Conservation (phyloP, 2,329 filamentous ascomycete genomes). For the Biscogniauxia sp. region DNA sequence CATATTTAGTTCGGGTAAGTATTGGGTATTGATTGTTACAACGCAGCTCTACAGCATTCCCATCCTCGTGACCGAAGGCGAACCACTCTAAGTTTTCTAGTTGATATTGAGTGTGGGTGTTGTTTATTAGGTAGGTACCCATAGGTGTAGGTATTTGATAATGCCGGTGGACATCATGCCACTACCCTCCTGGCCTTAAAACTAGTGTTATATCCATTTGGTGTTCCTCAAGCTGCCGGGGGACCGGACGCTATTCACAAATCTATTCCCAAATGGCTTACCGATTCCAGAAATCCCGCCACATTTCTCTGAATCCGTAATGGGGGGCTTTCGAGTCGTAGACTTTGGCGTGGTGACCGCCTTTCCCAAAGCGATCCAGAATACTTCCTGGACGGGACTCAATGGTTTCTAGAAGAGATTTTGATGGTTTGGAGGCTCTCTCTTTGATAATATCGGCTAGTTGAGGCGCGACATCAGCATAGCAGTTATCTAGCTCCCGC, state of each 20-base stretch:
- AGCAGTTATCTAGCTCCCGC: conserved; percentile 78
- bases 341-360: conserved; percentile 55
- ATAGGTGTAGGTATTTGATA: no score
- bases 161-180: no score
- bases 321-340: conserved; percentile 72
- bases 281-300: conserved; percentile 68
- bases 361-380: conserved; percentile 57
- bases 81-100: background rate
- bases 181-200: no score
- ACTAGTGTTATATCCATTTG: no score
- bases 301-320: conserved; percentile 88
- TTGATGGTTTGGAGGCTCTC: conserved; percentile 53
- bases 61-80: background rate
- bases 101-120: no score
- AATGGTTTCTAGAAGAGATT: conserved; percentile 39
- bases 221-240: background rate
- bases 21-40: background rate
- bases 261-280: background rate
- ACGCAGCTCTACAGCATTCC: background rate
- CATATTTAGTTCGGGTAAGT: background rate
- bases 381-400: conserved; percentile 48
- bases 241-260: background rate
- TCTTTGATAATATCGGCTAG: conserved; percentile 71
- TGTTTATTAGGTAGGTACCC: no score
- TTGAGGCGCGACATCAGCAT: conserved; percentile 77